Evolutionary conservation across 305 asterid species (phyloP), one percentile per base, ranked within the genome.

Genomic region (Rubia tinctorum): DNA sequence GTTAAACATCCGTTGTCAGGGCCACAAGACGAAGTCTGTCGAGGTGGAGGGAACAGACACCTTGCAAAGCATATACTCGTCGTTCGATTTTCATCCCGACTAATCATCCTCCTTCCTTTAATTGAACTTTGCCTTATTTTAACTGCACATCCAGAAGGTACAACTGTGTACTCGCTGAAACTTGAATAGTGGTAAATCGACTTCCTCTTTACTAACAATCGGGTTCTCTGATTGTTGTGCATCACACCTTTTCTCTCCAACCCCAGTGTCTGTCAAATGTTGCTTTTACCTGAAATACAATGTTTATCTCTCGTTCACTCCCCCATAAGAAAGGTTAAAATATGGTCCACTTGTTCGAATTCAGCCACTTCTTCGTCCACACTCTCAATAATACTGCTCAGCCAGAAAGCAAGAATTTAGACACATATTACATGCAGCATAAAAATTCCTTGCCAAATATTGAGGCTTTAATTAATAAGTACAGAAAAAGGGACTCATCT

Each of bases 131-230:
- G n/a, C n/a, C 76, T 88, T 69, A 94, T 86, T 87, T 92, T 94
- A 73, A 83, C 92, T 69, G 98, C 99, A 81, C 99, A 92, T 74
- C 99, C 98, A 75, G 97, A 89, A 82, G 92, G 96, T 78, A 92
- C 97, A 42, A 94, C 86, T 1, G 97, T 90, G 73, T 94, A 90
- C 61, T 94, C 96, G 9, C 99, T 92, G 83, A 92, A 92, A 84
- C 99, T 94, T 34, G 99, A 94, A 66, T 91, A 94, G 63, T 94
- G 99, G 82, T 82, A 92, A 30, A 90, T 43, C 14, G 90, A 90
- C 73, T 87, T 92, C 67, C 98, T 94, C 49, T 84, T 88, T 40
- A 92, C 69, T 10, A 83, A 88, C 89, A 92, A 92, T 74, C 98
- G 93, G 56, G 95, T 92, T 81, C 83, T 79, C 79, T 86, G 86